Base-by-base conservation (phyloP, 305 asterid species). In the Fraxinus velutina region DNA sequence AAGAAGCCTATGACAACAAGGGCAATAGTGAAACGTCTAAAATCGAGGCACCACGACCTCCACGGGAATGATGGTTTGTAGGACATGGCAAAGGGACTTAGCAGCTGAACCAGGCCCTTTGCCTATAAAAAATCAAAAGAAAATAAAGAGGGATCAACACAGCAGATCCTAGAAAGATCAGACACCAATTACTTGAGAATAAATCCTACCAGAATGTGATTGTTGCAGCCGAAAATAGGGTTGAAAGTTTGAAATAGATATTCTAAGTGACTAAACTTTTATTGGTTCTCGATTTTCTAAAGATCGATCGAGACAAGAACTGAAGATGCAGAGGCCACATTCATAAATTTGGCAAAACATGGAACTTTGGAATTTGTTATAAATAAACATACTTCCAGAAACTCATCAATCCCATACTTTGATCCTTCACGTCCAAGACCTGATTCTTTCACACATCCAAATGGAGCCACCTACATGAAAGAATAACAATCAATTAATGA, bases 371-470 rank as follows among this genome's bases (percentile, higher is more conserved):
- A 7, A 60, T 17, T 21, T 60, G 24, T 5, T 21, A 21, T 60
- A 21, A 21, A 60, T 6, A 15, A 60, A 34, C 88, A 6, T 88
- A 95, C 98, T 83, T 96, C 99, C 29, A 94, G 89, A 86, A 89
- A 96, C 73, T 96, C 99, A 79, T 96, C 98, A 89, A 94, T 86
- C 84, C 98, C 99, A 10, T 96, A 96, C 82, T 94, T 94, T 30
- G 99, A 96, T 84, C 99, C 99, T 89, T 94, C 98, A 15, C 98
- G 96, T 79, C 99, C 99, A 82, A 96, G 97, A 66, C 98, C 99
- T 12, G 98, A 96, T 85, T 96, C 97, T 84, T 96, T 96, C 91
- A 94, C 83, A 8, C 99, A 98, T 37, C 98, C 98, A 73, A 94
- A 94, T 81, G 98, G 99, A 83, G 99, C 98, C 85, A 96, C 97